A percentile compares a stretch with the other conserved stretches of the same genome.
Evolutionary conservation across 1,139 yeast species (phyloP).

Genomic region (Suhomyces yuchorum): DNA sequence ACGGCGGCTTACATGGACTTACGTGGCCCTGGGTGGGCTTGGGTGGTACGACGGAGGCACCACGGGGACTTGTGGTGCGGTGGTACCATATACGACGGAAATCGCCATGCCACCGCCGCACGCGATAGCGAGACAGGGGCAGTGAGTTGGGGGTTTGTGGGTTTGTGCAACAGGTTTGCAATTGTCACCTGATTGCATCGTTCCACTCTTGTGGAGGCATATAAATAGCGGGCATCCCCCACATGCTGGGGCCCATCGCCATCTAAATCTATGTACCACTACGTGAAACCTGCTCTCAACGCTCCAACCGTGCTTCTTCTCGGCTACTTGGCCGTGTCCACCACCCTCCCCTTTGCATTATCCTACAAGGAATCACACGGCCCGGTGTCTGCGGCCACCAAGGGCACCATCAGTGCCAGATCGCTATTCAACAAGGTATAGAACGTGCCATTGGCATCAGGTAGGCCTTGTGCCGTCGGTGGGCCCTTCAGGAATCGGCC

Average conservation of each 20-base stretch:
- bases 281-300: conserved; percentile 12
- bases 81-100: not conserved
- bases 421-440: conserved; percentile 44
- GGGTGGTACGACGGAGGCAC: not conserved
- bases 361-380: conserved; percentile 42
- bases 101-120: not conserved
- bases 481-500: conserved; percentile 4
- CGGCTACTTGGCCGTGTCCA: conserved; percentile 44
- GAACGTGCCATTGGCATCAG: conserved; percentile 2
- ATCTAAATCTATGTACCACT: conserved; percentile 5
- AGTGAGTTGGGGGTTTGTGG: too few species aligned
- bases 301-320: conserved; percentile 34
- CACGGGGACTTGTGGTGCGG: not conserved
- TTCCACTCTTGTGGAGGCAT: conserved; percentile 11
- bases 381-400: conserved; percentile 23
- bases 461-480: conserved; percentile 1
- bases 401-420: conserved; percentile 42
- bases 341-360: conserved; percentile 46
- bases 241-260: not conserved
- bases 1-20: not conserved
- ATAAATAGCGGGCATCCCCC: conserved; percentile 7
- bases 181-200: conserved; percentile 15
- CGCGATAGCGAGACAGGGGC: conserved; percentile 2
- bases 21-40: too few species aligned
- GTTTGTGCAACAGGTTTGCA: conserved; percentile 9